phyloP scores from a whole-genome alignment of 345 rosid genomes.

The Eucalyptus fibrosa region DNA sequence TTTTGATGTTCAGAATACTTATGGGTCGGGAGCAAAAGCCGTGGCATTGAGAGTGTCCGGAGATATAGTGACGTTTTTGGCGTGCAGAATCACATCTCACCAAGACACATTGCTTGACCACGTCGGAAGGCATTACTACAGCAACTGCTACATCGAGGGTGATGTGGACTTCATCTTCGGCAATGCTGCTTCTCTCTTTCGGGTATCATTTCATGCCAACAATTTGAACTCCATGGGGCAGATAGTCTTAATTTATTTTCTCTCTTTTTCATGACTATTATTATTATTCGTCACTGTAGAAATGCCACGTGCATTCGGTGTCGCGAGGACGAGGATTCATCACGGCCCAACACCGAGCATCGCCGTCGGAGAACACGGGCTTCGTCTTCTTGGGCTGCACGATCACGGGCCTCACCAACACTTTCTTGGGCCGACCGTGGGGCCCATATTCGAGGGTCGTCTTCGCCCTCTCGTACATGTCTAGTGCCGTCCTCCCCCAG shows the following conservation, averaged over 20 bases:
- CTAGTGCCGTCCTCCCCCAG: not conserved
- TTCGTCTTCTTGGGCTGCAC: conserved; percentile 27
- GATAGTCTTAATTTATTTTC: too few species aligned
- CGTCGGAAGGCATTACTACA: not conserved
- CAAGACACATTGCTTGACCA: not conserved
- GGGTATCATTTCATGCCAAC: not conserved
- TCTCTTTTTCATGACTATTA: not conserved
- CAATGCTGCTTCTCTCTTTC: not conserved
- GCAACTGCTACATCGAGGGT: not conserved
- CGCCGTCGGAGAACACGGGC: conserved; percentile 16
- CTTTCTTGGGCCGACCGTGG: conserved; percentile 35
- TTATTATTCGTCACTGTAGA: not conserved
- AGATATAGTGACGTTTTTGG: not conserved
- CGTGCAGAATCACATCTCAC: not conserved
- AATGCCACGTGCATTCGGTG: not conserved
- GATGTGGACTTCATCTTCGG: not conserved
- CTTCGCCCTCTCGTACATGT: not conserved
- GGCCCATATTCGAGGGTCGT: conserved; percentile 2
- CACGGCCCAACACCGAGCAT: conserved; percentile 23
- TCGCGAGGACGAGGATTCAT: not conserved
- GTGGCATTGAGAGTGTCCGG: not conserved
- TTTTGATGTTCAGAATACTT: not conserved
- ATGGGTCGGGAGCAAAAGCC: not conserved
- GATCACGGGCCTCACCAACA: conserved; percentile 23
- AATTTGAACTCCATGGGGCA: too few species aligned